Evolutionary conservation across 441 rosid genomes (phyloP), one percentile per base, ranked within the genome.

Genomic region (Hura crepitans): DNA sequence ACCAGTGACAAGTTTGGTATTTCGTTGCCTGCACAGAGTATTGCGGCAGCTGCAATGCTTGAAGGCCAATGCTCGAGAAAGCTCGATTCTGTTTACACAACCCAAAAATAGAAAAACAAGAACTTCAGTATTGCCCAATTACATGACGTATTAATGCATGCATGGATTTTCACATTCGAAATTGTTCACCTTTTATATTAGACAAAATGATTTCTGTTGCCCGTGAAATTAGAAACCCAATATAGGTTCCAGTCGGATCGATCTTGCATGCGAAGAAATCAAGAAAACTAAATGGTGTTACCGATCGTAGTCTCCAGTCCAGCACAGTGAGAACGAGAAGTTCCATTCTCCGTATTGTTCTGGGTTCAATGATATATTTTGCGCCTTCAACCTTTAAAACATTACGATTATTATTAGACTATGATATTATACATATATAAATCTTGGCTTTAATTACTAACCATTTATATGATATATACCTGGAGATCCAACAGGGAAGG

Each of bases 281-380:
- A 53, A 90, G 80, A 79, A 90, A 94, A 58, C 85, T 80, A 74
- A 94, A 87, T 0, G 99, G 99, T 7, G 99, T 94, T 35, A 94
- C 83, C 1, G 99, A 94, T 74, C 99, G 78, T 56, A 94, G 88
- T 77, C 99, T 88, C 99, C 99, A 94, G 64, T 94, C 96, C 70
- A 94, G 70, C 35, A 86, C 93, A 62, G 67, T 74, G 4, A 94
- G 90, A 73, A 92, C 96, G n/a, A 89, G 89, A 65, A 94, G 81
- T 81, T 94, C 99, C 99, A 94, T 94, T 74, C 97, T 78, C 5
- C 82, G 85, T 71, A 94, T 82, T 62, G 97, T 92, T 83, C 87
- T 89, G 11, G 99, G 85, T 75, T 90, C 97, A 68, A 94, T 91
- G 4, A 90, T 30, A 73, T 81, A 89, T 72, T 79, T 92, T 27